Evolutionary conservation across 2,329 filamentous ascomycete genomes (phyloP).

Genomic region (Aspergillus glaucus): DNA sequence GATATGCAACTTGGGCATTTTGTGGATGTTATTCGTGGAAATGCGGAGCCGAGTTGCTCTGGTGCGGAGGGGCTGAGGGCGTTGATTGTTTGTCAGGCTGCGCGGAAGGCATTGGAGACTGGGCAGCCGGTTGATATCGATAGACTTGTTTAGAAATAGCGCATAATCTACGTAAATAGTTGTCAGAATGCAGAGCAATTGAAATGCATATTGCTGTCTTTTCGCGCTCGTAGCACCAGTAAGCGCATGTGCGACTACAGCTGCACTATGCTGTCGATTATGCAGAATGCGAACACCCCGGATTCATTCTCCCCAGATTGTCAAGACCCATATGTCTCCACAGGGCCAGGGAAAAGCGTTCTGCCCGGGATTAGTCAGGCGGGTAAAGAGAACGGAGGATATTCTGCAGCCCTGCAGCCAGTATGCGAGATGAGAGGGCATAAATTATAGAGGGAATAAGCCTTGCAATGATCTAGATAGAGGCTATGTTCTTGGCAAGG

Average conservation of each 20-base stretch:
- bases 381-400: not conserved
- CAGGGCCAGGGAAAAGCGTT: not conserved
- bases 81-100: constrained; percentile 48
- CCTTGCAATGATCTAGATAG: not conserved
- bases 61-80: constrained; percentile 47
- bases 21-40: constrained; percentile 41
- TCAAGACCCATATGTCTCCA: not conserved
- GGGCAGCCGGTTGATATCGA: constrained; percentile 30
- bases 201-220: too few species aligned
- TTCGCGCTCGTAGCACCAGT: too few species aligned
- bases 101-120: constrained; percentile 40
- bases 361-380: not conserved
- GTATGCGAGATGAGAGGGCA: not conserved
- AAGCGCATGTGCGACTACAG: too few species aligned
- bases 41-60: constrained; percentile 43
- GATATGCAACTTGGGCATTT: constrained; percentile 50
- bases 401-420: not conserved
- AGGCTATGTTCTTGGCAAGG: not conserved
- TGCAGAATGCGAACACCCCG: not conserved
- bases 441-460: not conserved
- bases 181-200: too few species aligned
- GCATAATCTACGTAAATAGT: not conserved
- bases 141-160: not conserved
- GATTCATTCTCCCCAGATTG: not conserved
- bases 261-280: too few species aligned